A percentile compares a stretch with the other conserved stretches of the same genome.
phyloP scores from a whole-genome alignment of 768 basidiomycete genomes.

The Boletellus ananiceps region DNA sequence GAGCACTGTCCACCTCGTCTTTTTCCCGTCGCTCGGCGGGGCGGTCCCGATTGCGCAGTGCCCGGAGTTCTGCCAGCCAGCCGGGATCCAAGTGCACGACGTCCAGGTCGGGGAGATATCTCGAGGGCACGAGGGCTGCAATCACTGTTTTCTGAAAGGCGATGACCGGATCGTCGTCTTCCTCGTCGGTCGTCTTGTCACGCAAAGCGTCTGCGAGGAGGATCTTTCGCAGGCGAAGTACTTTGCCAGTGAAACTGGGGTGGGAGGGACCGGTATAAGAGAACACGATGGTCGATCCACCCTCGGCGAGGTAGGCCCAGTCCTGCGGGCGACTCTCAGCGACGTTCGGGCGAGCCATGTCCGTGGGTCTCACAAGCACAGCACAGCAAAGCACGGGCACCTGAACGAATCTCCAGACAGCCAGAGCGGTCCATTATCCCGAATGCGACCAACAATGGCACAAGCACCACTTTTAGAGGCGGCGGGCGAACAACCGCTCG shows the following conservation, averaged over 20 bases:
- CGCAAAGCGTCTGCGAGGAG: constrained; percentile 9
- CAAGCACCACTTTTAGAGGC: neutral
- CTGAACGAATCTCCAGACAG: too few species aligned
- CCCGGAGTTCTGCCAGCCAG: constrained; percentile 61
- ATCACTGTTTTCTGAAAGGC: constrained; percentile 65
- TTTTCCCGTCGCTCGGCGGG: constrained; percentile 51
- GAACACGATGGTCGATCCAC: constrained; percentile 89
- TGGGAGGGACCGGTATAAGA: constrained; percentile 62
- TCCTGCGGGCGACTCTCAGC: constrained; percentile 36
- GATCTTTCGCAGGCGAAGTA: constrained; percentile 74
- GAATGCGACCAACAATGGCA: constrained; percentile 21
- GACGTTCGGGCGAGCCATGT: constrained; percentile 5
- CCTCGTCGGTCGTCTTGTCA: constrained; percentile 27
- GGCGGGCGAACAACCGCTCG: neutral
- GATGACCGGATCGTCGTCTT: constrained; percentile 39
- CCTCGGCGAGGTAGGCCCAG: constrained; percentile 89
- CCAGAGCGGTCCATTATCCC: neutral
- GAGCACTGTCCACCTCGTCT: constrained; percentile 55
- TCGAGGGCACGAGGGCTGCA: constrained; percentile 54
- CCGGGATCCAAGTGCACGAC: constrained; percentile 39
- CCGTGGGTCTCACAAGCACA: constrained; percentile 14
- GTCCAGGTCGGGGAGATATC: constrained; percentile 55
- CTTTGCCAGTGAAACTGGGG: constrained; percentile 53
- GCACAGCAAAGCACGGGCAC: neutral
- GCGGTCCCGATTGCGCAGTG: constrained; percentile 44